Conservation (phyloP, 2,329 filamentous ascomycete genomes). For the Trichophaea hybrida region DNA sequence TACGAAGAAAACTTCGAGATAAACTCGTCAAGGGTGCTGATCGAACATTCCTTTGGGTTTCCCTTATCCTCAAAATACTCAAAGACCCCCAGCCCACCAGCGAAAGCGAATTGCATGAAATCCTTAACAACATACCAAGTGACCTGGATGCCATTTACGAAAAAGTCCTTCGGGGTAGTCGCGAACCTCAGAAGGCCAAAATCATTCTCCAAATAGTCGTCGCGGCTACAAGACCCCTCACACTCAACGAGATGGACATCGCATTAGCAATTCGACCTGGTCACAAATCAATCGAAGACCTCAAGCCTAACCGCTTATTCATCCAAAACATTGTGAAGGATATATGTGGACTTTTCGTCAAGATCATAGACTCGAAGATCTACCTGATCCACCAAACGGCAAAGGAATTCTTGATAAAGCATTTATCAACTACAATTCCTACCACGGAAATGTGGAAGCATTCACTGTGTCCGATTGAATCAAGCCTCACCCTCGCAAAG, state of each 20-base stretch:
- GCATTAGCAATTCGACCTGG: constrained; percentile 14
- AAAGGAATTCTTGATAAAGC: constrained; percentile 17
- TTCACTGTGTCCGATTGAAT: background rate
- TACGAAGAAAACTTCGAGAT: constrained; percentile 8
- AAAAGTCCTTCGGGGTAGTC: constrained; percentile 15
- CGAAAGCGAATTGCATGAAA: constrained; percentile 11
- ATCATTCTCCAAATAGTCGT: constrained; percentile 22
- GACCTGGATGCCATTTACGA: constrained; percentile 19
- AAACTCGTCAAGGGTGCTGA: constrained; percentile 19
- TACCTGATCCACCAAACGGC: constrained; percentile 25
- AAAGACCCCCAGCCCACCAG: constrained; percentile 11
- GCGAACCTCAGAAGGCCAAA: constrained; percentile 6
- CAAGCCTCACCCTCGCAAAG: constrained; percentile 2
- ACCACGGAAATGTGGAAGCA: constrained; percentile 1
- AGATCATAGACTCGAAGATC: constrained; percentile 19
- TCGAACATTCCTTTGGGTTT: too few relatives aligned
- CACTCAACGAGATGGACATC: constrained; percentile 18
- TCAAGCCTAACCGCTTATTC: constrained; percentile 13
- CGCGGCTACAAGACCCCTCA: constrained; percentile 20
- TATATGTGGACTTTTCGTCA: constrained; percentile 22
- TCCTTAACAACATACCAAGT: constrained; percentile 19
- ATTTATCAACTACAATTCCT: background rate
- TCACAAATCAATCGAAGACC: constrained; percentile 14
- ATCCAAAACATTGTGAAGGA: constrained; percentile 19
- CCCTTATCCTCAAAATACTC: constrained; percentile 21